Conservation (phyloP, 305 asterid species). For the Lippia alba region DNA sequence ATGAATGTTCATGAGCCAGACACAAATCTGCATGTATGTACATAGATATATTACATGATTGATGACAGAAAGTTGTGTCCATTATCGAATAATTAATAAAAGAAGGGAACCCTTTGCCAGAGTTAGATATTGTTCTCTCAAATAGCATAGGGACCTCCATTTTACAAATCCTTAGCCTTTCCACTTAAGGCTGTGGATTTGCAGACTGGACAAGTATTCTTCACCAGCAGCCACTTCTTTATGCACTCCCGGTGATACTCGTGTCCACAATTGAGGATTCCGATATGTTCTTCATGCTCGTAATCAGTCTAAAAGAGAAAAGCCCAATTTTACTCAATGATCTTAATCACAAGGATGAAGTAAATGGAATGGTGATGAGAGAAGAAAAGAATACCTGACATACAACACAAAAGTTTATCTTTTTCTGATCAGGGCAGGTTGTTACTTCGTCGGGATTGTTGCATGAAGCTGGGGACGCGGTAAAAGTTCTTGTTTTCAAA, state of each 20-base stretch:
- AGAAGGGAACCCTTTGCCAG: constrained; percentile 25
- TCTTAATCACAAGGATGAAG: neutral
- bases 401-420: constrained; percentile 57
- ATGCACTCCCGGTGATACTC: constrained; percentile 72
- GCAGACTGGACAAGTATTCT: constrained; percentile 74
- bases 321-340: neutral
- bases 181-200: constrained; percentile 55
- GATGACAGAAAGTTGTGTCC: constrained; percentile 11
- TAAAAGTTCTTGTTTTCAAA: constrained; percentile 47
- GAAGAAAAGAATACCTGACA: constrained; percentile 65
- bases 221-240: constrained; percentile 63
- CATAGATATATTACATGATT: constrained; percentile 44
- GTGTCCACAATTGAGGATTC: constrained; percentile 65
- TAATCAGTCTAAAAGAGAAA: constrained; percentile 48
- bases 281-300: constrained; percentile 46
- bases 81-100: constrained; percentile 24
- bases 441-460: constrained; percentile 43
- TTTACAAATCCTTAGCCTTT: constrained; percentile 34
- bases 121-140: neutral
- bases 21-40: constrained; percentile 40
- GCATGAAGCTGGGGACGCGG: constrained; percentile 26
- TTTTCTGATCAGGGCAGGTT: constrained; percentile 43
- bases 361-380: neutral
- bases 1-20: constrained; percentile 24
- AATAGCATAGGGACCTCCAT: constrained; percentile 17